These are phyloP conservation scores for Perkinsus marinus DNA, from an alignment of 169 alveolate genomes.

Conservation along the genomic window DNA sequence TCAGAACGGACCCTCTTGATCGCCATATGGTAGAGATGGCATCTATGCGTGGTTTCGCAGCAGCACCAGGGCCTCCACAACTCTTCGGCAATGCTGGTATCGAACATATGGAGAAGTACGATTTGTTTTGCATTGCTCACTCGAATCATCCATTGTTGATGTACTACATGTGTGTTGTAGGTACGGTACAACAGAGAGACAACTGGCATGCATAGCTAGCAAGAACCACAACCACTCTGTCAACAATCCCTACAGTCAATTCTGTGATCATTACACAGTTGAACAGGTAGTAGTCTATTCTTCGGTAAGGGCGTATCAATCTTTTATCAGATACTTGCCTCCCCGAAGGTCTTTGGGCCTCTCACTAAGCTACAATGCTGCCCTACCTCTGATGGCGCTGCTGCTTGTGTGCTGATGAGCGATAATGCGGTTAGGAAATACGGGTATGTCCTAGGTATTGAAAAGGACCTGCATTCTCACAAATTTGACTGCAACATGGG, in stretches of 20 bases:
- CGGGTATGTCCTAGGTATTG: neutral
- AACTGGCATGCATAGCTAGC: conserved; percentile 46
- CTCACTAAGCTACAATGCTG: conserved; percentile 51
- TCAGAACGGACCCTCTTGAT: conserved; percentile 33
- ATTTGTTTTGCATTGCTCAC: neutral
- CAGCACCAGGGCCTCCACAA: conserved; percentile 46
- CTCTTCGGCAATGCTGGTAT: conserved; percentile 54
- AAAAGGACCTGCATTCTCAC: too few species aligned
- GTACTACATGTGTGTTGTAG: too few species aligned
- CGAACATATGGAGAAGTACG: conserved; percentile 41
- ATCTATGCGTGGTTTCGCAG: conserved; percentile 22
- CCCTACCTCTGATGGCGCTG: conserved; percentile 63
- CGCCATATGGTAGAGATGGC: conserved; percentile 17
- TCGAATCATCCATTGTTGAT: too few species aligned
- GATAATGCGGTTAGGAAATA: conserved; percentile 10
- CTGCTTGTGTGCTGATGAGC: conserved; percentile 35
- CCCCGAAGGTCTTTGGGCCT: conserved; percentile 37
- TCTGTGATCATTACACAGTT: conserved; percentile 33
- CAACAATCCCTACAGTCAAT: conserved; percentile 51
- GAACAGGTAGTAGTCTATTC: neutral
- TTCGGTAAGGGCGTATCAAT: neutral
- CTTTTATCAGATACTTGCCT: conserved; percentile 35
- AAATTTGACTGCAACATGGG: too few species aligned
- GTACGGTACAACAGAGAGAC: conserved; percentile 43
- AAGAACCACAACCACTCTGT: conserved; percentile 52